Percentiles rank a stretch among this genome's conserved stretches.
Evolutionary conservation across 176 grass and related monocot species (phyloP).

Genomic region (Oryza coarctata): DNA sequence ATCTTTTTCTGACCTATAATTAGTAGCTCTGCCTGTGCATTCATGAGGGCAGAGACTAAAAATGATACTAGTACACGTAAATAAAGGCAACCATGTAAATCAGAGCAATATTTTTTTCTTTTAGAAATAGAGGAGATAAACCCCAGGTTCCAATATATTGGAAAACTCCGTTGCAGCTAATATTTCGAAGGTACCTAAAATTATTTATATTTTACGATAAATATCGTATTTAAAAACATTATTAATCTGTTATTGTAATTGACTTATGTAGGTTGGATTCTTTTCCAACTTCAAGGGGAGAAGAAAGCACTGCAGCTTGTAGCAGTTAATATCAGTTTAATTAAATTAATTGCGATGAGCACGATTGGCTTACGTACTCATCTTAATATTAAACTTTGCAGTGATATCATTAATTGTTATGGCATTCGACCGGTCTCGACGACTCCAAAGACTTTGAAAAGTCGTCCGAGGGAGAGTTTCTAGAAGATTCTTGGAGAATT

Average conservation of each 20-base stretch:
- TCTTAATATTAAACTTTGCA: background rate
- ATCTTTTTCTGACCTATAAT: background rate
- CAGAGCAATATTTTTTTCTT: too few species aligned
- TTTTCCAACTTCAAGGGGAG: background rate
- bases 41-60: background rate
- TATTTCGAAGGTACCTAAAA: too few species aligned
- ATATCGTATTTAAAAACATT: too few species aligned
- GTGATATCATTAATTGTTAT: background rate
- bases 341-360: background rate
- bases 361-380: background rate
- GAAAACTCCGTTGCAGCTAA: too few species aligned
- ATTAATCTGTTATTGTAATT: background rate
- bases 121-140: too few species aligned
- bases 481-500: constrained; percentile 19
- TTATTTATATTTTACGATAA: too few species aligned
- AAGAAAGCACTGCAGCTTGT: background rate
- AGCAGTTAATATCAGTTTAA: background rate
- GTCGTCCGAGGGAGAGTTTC: constrained; percentile 18
- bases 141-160: too few species aligned
- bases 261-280: background rate
- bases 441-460: background rate
- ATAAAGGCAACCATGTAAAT: too few species aligned
- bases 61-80: too few species aligned
- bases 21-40: background rate
- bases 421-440: background rate